Evolutionary conservation across 2,329 filamentous ascomycete genomes (phyloP).

Genomic region (Grosmannia clavigera): DNA sequence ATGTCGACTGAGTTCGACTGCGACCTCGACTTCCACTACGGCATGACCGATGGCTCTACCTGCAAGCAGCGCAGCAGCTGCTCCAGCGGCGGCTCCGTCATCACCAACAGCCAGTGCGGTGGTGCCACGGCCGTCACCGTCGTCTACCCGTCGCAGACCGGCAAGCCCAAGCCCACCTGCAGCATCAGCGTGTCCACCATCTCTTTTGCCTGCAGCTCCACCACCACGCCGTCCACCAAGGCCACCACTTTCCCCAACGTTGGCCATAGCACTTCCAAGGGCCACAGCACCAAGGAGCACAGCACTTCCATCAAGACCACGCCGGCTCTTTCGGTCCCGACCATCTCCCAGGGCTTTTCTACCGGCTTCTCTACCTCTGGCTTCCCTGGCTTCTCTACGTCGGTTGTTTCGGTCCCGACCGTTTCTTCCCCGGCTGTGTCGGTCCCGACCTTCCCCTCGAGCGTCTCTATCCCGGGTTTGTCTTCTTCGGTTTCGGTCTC

Average conservation of each 20-base stretch:
- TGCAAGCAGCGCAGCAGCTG: conserved; percentile 71
- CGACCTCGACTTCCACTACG: conserved; percentile 75
- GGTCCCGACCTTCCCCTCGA: background rate
- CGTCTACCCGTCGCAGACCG: conserved; percentile 46
- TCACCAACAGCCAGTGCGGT: conserved; percentile 84
- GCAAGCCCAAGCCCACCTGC: conserved; percentile 47
- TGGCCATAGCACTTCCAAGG: background rate
- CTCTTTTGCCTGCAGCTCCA: conserved; percentile 54
- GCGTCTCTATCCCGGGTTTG: background rate
- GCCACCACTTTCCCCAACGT: background rate
- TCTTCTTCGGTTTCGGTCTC: no score
- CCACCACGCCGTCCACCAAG: conserved; percentile 4
- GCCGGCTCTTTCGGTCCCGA: background rate
- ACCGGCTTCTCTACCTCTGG: no score
- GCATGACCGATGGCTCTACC: conserved; percentile 66
- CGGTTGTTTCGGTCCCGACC: background rate
- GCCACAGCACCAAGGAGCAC: conserved; percentile 9
- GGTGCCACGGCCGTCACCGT: conserved; percentile 75
- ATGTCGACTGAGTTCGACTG: conserved; percentile 63
- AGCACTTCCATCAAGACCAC: background rate
- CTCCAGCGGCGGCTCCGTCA: conserved; percentile 51
- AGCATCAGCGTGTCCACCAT: conserved; percentile 63
- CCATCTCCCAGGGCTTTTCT: background rate
- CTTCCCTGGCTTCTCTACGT: background rate
- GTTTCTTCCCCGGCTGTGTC: background rate